Evolutionary conservation across 2,329 filamentous ascomycete species (phyloP), one percentile per base, ranked within the genome.

Genomic region (Pseudopithomyces chartarum): DNA sequence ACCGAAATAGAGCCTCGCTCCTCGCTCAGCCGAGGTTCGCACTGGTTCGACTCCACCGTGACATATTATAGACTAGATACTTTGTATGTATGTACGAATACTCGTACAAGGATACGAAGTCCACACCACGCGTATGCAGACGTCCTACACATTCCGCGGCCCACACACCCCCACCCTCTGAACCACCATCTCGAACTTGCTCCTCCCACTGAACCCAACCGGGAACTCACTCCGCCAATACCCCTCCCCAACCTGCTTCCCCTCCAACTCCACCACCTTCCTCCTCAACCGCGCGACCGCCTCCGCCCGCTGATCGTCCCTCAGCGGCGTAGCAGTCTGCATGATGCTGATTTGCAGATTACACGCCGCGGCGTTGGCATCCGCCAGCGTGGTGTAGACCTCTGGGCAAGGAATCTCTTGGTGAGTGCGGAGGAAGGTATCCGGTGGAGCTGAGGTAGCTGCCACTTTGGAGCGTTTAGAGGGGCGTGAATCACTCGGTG

Each of bases 151-250:
- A 44, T 73, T 72, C 54, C 69, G 61, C 17, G 69, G 67, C n/a
- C 70, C 70, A 42, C 58, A 65, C 13, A 73, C 34, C 0, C 56
- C 40, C 6, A 61, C 60, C 45, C 42, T 57, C 44, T 65, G 61
- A 15, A 71, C 67, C 20, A 63, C 34, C 52, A 73, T 10, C 61
- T 70, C 64, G 42, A 65, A 69, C 12, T 42, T 62, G 12, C 60
- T 59, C 1, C 60, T 63, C 2, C 59, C 63, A 29, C 26, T 29
- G 2, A 56, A 13, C 2, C 66, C 68, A 42, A 48, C 38, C 0
- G 67, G 62, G 56, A 73, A 70, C 38, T 57, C 33, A 38, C 64
- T 68, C 13, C 52, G 55, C 70, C 69, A 73, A 33, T 34, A 70
- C 0, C 55, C 57, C 32, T 53, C 58, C 22, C 57, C 52, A 1